Base-by-base conservation (phyloP, 768 basidiomycete genomes). In the Cystofilobasidium bisporidii region DNA sequence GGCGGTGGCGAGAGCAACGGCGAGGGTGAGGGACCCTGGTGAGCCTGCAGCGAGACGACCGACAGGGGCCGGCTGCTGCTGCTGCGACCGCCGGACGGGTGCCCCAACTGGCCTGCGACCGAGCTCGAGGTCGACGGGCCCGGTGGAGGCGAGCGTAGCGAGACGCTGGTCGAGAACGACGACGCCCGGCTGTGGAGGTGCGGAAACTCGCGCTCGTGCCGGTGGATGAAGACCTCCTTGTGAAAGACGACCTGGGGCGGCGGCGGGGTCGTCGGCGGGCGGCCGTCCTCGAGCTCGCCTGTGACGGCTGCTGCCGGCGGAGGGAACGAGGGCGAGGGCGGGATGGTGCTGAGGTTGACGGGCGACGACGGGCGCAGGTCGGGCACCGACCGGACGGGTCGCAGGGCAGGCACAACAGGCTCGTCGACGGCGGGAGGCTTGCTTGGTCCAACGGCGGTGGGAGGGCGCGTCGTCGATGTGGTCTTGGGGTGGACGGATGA, bases 221-320 rank as follows among this genome's bases (percentile, higher is more conserved):
- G 50, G 36, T 61, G 60, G 30, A 67, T 47, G 48, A 67, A 67
- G 59, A 67, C 20, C 60, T 67, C 66, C 15, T 48, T 50, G 20
- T 26, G 45, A 43, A 67, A 67, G 24, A 48, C 50, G 8, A 56
- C 66, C 12, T 53, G 33, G 0, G 61, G 60, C 28, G 60, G 59
- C 1, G 66, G 60, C 12, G 1, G 59, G 11, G 9, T n/a, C 40
- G 2, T 11, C 24, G 12, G 43, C 24, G 24, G 22, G 11, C 22
- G 48, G 48, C 48, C 48, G 56, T 30, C 26, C 6, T 30, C 36
- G 50, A n/a, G n/a, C n/a, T n/a, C 24, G 53, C 18, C 24, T 9
- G 26, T 15, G 40, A 30, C 22, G 4, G 41, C 22, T 15, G 57
- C 36, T 11, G 22, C 15, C 2, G 40, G 22, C 0, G 56, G 64